These are phyloP conservation scores for Athelia psychrophila DNA, from an alignment of 1,284 basidiomycete species.

Conservation along the genomic window DNA sequence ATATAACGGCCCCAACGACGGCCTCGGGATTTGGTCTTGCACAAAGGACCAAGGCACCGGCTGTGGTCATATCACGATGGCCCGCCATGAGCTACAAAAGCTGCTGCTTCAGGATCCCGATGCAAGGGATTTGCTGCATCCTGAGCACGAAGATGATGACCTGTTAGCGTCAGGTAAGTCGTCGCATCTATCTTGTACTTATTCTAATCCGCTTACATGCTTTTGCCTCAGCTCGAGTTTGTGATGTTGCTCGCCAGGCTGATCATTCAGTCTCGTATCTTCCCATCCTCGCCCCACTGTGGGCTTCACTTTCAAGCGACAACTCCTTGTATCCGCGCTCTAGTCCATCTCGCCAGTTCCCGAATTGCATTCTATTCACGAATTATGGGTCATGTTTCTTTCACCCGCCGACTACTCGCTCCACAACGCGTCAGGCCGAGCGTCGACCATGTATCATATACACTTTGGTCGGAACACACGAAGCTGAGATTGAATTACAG, in stretches of 20 bases:
- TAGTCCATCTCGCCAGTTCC: neutral
- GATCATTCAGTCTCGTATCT: neutral
- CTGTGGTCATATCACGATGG: neutral
- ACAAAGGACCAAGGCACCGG: neutral
- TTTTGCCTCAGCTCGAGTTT: neutral
- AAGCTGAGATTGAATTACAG: conserved; percentile 5
- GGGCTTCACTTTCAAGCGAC: neutral
- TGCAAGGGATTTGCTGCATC: neutral
- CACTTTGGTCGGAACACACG: neutral
- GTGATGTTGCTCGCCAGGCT: neutral
- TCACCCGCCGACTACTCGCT: neutral
- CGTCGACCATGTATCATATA: conserved; percentile 6
- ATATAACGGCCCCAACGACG: neutral
- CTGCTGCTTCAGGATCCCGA: neutral
- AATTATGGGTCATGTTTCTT: no score
- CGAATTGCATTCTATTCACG: neutral
- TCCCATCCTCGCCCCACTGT: neutral
- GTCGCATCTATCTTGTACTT: no score
- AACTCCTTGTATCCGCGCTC: neutral
- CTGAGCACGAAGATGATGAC: no score
- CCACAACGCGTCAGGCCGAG: neutral
- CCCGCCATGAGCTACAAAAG: neutral
- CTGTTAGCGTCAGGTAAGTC: no score
- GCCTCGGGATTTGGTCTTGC: neutral
- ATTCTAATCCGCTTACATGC: no score